phyloP scores from a whole-genome alignment of 2,329 filamentous ascomycete genomes.

The Penicillium italicum region DNA sequence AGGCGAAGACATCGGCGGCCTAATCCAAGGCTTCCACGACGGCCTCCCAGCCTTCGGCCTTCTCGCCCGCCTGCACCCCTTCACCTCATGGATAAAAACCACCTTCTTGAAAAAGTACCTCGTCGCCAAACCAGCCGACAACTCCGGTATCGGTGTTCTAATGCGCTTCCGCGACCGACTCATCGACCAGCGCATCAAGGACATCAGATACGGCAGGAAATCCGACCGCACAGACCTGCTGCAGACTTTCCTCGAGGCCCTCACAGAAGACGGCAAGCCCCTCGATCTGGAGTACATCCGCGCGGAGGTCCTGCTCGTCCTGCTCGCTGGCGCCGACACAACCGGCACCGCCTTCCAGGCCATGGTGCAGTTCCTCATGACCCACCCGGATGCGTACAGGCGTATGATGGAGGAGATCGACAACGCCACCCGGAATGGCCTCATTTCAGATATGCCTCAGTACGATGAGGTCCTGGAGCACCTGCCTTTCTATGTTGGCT shows the following conservation, averaged over 20 bases:
- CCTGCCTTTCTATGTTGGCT: conserved; percentile 50
- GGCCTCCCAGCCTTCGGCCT: conserved; percentile 51
- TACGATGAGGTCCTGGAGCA: conserved; percentile 44
- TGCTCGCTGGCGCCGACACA: conserved; percentile 53
- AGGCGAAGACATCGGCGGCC: conserved; percentile 51
- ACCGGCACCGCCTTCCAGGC: conserved; percentile 52
- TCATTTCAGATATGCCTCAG: conserved; percentile 36
- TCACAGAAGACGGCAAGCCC: conserved; percentile 46
- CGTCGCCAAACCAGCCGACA: conserved; percentile 52
- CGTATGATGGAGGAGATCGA: conserved; percentile 50
- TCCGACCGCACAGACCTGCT: conserved; percentile 51
- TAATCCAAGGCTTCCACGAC: conserved; percentile 55
- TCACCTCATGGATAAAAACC: conserved; percentile 54
- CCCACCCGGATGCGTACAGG: conserved; percentile 41
- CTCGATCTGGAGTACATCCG: conserved; percentile 52
- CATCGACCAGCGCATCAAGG: conserved; percentile 47
- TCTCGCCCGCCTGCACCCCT: conserved; percentile 52
- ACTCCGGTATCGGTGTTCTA: conserved; percentile 53
- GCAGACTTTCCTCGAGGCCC: conserved; percentile 49
- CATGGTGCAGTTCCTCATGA: conserved; percentile 45
- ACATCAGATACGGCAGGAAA: conserved; percentile 47
- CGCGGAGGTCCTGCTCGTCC: conserved; percentile 52
- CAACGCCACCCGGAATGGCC: conserved; percentile 31
- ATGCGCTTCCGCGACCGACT: conserved; percentile 58
- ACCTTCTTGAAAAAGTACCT: conserved; percentile 53